Base-by-base conservation (phyloP, 179 eudicot species). In the Beta macrorhiza region DNA sequence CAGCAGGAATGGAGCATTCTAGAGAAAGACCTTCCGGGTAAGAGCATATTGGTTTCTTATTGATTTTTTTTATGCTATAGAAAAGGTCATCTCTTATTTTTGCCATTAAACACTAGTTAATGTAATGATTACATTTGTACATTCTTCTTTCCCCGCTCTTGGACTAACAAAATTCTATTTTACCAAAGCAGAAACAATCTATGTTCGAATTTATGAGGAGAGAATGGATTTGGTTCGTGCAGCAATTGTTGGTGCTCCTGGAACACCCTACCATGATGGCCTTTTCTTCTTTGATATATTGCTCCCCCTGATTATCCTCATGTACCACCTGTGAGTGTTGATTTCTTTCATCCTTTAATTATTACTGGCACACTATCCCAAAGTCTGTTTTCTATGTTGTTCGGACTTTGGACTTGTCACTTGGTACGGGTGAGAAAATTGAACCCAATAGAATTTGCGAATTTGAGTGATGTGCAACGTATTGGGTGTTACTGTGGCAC, bases 201-300 rank as follows among this genome's bases (percentile, higher is more conserved):
- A 83, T 81, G 96, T 91, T 22, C 98, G 97, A 10, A 88, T 90
- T 75, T 96, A 91, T 45, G 99, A 94, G 86, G 99, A 96, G 59
- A 89, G 98, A 87, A 92, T 94, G 93, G 93, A 96, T 83, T 86
- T 96, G 79, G 69, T 96, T 52, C 91, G 97, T 77, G 98, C 92
- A 25, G 95, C 92, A 47, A 88, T 96, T 61, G 87, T 91, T 37
- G 99, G 99, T 82, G 90, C 97, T 80, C 88, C 91, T 49, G 97
- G 93, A 82, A 96, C 99, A 83, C 99, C 99, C 53, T 96, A 96
- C 86, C 97, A 94, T 52, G 97, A 97, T 77, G 92, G 94, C 3
- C 86, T 97, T 44, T 97, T 94, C 91, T 90, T 94, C 85, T 96
- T 96, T 29, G 99, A 96, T 82, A 89, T 96, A 67, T 83, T 80